Conservation (phyloP, 768 basidiomycete species). For the Suillus brevipes region DNA sequence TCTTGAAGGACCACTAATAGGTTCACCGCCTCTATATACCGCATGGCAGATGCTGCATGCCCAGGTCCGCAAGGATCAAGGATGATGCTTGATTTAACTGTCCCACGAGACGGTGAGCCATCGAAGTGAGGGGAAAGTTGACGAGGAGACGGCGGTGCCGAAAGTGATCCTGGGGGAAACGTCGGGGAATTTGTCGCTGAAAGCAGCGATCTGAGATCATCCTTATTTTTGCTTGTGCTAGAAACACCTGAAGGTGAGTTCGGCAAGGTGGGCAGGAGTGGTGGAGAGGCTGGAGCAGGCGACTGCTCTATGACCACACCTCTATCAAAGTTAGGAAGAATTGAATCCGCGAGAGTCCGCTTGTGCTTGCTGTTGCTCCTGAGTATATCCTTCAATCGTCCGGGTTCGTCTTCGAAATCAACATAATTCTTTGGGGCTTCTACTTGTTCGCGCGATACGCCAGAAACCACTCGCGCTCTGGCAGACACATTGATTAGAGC, state of each 20-base stretch:
- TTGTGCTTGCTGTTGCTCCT: slow-evolving; percentile 46
- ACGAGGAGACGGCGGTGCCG: slow-evolving; percentile 38
- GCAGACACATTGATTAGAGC: slow-evolving; percentile 54
- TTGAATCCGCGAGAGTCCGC: slow-evolving; percentile 32
- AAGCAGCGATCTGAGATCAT: slow-evolving; percentile 43
- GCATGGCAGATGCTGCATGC: slow-evolving; percentile 46
- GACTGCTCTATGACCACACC: slow-evolving; percentile 22
- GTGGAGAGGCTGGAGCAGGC: slow-evolving; percentile 17
- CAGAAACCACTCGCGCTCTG: slow-evolving; percentile 68
- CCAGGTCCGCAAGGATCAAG: slow-evolving; percentile 44
- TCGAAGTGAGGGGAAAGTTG: slow-evolving; percentile 14
- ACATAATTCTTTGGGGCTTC: slow-evolving; percentile 80
- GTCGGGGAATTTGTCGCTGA: slow-evolving; percentile 48
- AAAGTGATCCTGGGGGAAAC: slow-evolving; percentile 37
- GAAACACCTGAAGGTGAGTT: slow-evolving; percentile 18
- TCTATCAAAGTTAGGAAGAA: slow-evolving; percentile 34
- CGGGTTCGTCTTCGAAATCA: slow-evolving; percentile 80
- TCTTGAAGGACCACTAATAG: slow-evolving; percentile 58
- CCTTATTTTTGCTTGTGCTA: slow-evolving; percentile 18
- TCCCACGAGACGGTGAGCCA: slow-evolving; percentile 18
- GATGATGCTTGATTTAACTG: slow-evolving; percentile 39
- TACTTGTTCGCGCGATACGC: slow-evolving; percentile 64
- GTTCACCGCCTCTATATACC: slow-evolving; percentile 41
- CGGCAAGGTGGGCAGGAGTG: slow-evolving; percentile 3
- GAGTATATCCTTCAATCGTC: slow-evolving; percentile 71